A percentile compares a stretch with the other conserved stretches of the same genome.
These are phyloP conservation scores for Candida smagusa DNA, from an alignment of 1,139 yeast genomes.

Conservation along the genomic window DNA sequence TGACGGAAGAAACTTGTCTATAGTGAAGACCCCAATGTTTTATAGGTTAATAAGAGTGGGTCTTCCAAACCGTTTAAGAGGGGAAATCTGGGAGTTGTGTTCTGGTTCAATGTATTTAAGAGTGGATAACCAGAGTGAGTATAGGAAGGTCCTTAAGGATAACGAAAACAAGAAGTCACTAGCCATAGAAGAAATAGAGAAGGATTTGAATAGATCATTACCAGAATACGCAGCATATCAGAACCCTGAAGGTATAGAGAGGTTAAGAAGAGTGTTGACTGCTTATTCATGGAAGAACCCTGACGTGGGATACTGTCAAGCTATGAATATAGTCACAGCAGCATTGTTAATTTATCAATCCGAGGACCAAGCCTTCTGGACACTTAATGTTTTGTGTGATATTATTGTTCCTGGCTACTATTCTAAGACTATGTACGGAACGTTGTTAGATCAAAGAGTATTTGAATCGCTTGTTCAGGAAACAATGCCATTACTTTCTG, in stretches of 20 bases:
- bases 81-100: conserved; percentile 93
- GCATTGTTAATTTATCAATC: conserved; percentile 90
- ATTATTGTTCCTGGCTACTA: conserved; percentile 91
- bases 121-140: conserved; percentile 59
- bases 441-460: conserved; percentile 87
- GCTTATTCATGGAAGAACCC: conserved; percentile 98
- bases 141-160: conserved; percentile 50
- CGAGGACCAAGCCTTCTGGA: conserved; percentile 98
- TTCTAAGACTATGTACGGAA: conserved; percentile 97
- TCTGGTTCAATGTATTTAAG: conserved; percentile 83
- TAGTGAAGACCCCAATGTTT: conserved; percentile 73
- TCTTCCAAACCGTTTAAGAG: conserved; percentile 85
- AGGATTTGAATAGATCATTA: conserved; percentile 87
- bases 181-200: conserved; percentile 95
- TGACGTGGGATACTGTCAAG: conserved; percentile 97
- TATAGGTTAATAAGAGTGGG: conserved; percentile 86
- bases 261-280: conserved; percentile 81
- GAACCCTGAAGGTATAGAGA: conserved; percentile 73
- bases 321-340: conserved; percentile 97
- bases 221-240: conserved; percentile 98
- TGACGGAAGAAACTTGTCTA: conserved; percentile 80
- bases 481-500: conserved; percentile 87
- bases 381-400: conserved; percentile 79
- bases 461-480: conserved; percentile 87
- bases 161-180: conserved; percentile 64